Percentiles rank a stretch among this genome's conserved stretches.
These are phyloP conservation scores for Fomitopsis pinicola DNA, from an alignment of 1,284 basidiomycete genomes.

Conservation along the genomic window DNA sequence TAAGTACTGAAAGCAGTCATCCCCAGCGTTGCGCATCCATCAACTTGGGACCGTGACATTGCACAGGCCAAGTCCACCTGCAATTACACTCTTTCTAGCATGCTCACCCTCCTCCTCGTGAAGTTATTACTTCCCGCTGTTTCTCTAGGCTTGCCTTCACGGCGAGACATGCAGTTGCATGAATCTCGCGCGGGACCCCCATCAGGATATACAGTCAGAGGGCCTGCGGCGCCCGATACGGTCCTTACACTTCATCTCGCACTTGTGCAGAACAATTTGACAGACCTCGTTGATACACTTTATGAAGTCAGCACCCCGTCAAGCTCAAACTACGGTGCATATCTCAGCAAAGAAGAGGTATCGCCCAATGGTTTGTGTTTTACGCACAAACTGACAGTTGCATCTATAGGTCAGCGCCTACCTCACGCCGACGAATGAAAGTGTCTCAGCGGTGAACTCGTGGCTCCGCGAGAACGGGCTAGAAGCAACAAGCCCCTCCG, in stretches of 20 bases:
- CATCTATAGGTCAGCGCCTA: conserved; percentile 24
- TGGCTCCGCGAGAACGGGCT: conserved; percentile 36
- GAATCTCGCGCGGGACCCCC: conserved; percentile 16
- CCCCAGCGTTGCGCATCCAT: no score
- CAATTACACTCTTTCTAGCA: no score
- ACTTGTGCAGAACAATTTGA: conserved; percentile 18
- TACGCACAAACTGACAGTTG: conserved; percentile 4
- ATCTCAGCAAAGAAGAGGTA: conserved; percentile 25
- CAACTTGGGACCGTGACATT: no score
- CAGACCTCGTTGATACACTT: conserved; percentile 20
- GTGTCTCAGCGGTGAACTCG: conserved; percentile 30
- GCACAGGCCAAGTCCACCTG: no score
- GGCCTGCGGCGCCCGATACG: conserved; percentile 16
- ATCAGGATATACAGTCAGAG: conserved; percentile 15
- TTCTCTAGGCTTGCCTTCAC: no score
- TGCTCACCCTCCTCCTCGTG: no score
- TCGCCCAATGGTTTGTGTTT: not conserved
- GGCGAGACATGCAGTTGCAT: conserved; percentile 11
- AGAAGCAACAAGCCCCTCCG: conserved; percentile 24
- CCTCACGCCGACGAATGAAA: conserved; percentile 30
- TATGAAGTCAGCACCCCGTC: conserved; percentile 23
- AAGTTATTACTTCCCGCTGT: no score
- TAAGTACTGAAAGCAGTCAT: no score
- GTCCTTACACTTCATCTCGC: conserved; percentile 20
- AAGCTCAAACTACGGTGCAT: conserved; percentile 21